Evolutionary conservation across 192 early-diverging fungal species (phyloP).

Genomic region (Chytriomyces sp.): DNA sequence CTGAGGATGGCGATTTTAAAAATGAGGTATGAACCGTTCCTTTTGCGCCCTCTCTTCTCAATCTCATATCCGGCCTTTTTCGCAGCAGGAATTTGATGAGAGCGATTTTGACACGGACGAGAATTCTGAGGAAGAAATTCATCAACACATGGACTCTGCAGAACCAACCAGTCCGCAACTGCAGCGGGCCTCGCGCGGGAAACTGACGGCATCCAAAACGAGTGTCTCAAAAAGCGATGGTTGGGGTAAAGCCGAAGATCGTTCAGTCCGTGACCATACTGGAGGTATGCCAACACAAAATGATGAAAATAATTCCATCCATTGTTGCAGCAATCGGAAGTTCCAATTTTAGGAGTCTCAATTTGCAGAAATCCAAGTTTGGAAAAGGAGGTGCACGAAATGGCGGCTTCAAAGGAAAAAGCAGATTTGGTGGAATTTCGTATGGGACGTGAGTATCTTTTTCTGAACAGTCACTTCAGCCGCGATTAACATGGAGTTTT

Average conservation of each 20-base stretch:
- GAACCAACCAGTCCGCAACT: background rate
- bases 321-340: slow-evolving; percentile 38
- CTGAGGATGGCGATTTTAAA: too few species aligned
- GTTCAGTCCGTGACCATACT: background rate
- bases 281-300: too few species aligned
- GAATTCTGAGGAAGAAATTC: background rate
- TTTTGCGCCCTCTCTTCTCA: too few species aligned
- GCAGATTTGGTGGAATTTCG: slow-evolving; percentile 4
- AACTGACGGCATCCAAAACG: background rate
- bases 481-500: background rate
- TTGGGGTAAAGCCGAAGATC: slow-evolving; percentile 29
- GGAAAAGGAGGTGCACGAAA: background rate
- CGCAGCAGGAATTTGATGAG: background rate
- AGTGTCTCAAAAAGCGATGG: background rate
- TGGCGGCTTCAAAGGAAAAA: background rate
- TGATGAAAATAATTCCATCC: too few species aligned
- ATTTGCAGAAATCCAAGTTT: slow-evolving; percentile 32
- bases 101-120: background rate
- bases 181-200: background rate
- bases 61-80: too few species aligned
- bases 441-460: background rate
- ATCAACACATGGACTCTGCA: background rate
- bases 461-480: background rate
- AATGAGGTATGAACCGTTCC: too few species aligned
- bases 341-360: slow-evolving; percentile 33